Evolutionary conservation across 768 basidiomycete species (phyloP), one percentile per base, ranked within the genome.

Genomic region (Kwoniella sp.): DNA sequence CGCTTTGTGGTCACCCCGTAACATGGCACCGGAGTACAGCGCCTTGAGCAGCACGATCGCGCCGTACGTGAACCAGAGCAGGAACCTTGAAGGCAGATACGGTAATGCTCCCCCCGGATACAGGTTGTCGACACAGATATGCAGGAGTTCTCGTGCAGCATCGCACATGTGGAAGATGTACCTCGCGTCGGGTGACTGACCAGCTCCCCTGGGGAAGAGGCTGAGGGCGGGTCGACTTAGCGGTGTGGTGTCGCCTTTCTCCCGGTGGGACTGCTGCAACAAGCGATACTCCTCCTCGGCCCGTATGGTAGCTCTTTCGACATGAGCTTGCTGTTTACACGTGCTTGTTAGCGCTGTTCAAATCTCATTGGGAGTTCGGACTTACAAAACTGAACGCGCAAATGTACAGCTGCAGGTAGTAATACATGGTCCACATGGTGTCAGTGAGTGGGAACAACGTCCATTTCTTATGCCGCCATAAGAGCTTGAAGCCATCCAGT

Each of bases 161-260:
- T 73, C 65, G 32, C 65, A 64, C 19, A 65, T 65, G 36, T 73
- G 69, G 52, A 69, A 67, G 45, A 73, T 73, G 43, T 73, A 69
- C 28, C 69, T 37, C 14, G 64, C 64, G 34, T 69, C 67, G 11
- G 67, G 67, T 7, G 51, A 55, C 10, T 59, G 58, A 0, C 64
- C 71, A 6, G 67, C 63, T 5, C 67, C 69, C 37, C 69, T 44
- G 5, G 71, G 71, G 49, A 73, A 73, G 11, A 70, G 53, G 32
- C 51, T 56, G 14, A 69, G 41, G 27, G 58, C 48, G 1, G 62
- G 63, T 25, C 65, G 53, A 25, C 41, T 29, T 4, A 39, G 46
- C 12, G 51, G 46, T 15, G 40, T 36, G 19, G 50, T 34, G 6
- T 26, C 23, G 3, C 62, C 65, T 25, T 28, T 32, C 8, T 29